phyloP scores from a whole-genome alignment of 2,329 filamentous ascomycete genomes.

The Neopestalotiopsis rosae region DNA sequence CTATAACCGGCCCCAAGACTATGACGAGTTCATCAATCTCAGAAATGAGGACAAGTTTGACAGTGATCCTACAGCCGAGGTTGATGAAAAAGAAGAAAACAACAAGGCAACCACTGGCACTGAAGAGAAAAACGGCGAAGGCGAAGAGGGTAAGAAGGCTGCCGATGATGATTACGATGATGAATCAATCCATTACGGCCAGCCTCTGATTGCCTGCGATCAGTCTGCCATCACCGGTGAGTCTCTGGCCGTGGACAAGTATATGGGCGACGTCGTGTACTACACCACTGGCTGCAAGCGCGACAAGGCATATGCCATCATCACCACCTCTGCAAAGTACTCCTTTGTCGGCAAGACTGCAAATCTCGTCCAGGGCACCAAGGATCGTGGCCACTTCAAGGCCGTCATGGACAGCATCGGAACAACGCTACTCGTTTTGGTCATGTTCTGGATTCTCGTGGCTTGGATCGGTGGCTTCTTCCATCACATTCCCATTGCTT shows the following conservation, averaged over 20 bases:
- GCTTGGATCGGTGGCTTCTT: slow-evolving; percentile 83
- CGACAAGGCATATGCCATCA: slow-evolving; percentile 75
- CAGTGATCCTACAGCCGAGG: slow-evolving; percentile 24
- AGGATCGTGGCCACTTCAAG: slow-evolving; percentile 82
- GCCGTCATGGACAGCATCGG: slow-evolving; percentile 85
- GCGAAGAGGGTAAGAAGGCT: slow-evolving; percentile 61
- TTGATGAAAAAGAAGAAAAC: slow-evolving; percentile 23
- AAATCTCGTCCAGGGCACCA: slow-evolving; percentile 73
- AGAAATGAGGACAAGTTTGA: slow-evolving; percentile 34
- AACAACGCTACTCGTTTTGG: slow-evolving; percentile 74
- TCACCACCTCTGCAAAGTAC: slow-evolving; percentile 69
- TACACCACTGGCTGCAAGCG: slow-evolving; percentile 85
- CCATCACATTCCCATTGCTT: slow-evolving; percentile 69
- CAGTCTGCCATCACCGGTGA: slow-evolving; percentile 84
- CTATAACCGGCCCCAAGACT: slow-evolving; percentile 65
- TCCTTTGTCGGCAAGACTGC: slow-evolving; percentile 82
- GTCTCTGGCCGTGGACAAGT: slow-evolving; percentile 79
- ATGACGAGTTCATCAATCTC: slow-evolving; percentile 37
- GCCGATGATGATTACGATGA: slow-evolving; percentile 58
- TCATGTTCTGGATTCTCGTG: slow-evolving; percentile 78
- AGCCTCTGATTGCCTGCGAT: slow-evolving; percentile 73
- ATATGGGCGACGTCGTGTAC: slow-evolving; percentile 77
- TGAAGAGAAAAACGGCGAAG: slow-evolving; percentile 52
- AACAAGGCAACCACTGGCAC: slow-evolving; percentile 55
- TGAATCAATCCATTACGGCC: slow-evolving; percentile 63